Evolutionary conservation across 768 basidiomycete genomes (phyloP), one percentile per base, ranked within the genome.

Genomic region (Amanita rubescens): DNA sequence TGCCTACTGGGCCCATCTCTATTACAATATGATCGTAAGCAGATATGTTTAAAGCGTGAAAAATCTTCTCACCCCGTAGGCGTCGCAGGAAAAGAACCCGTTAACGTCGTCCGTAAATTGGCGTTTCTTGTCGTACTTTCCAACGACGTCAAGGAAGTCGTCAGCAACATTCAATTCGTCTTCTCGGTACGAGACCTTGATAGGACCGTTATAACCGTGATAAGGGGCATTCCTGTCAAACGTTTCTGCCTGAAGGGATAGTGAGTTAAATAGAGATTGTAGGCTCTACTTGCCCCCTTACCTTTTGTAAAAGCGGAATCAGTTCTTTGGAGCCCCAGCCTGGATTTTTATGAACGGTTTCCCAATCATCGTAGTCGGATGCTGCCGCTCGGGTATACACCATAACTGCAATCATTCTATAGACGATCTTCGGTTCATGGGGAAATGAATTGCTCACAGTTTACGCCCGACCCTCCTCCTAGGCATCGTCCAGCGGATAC

Each of bases 311-410:
- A 12, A 84, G 65, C 0, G 84, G 83, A 27, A 85, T 75, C 4
- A 87, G 60, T 24, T 79, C 69, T 45, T 71, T 67, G 0, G 79
- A 78, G 5, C 81, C 71, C 85, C 85, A 87, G 1, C 83, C 84
- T 1, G 74, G 64, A 60, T 85, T 84, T 3, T 70, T 71, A 22
- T 77, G 64, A 2, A 69, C 62, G 1, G 55, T 66, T 59, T 77
- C 75, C 84, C 84, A 85, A 47, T 79, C 79, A 57, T 87, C 80
- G 45, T 79, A 84, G 60, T 87, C 85, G 0, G 82, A 84, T 1
- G 80, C 77, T 7, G 78, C 65, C 12, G 80, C 76, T 22, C 84
- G 75, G 0, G 74, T 77, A 56, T 84, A 85, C 71, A 79, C 71
- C 62, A 73, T 71, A 55, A 75, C 75, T 77, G 42, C 5, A 8